These are phyloP conservation scores for Vigna trinervia DNA, from an alignment of 306 rosid species.

Conservation along the genomic window DNA sequence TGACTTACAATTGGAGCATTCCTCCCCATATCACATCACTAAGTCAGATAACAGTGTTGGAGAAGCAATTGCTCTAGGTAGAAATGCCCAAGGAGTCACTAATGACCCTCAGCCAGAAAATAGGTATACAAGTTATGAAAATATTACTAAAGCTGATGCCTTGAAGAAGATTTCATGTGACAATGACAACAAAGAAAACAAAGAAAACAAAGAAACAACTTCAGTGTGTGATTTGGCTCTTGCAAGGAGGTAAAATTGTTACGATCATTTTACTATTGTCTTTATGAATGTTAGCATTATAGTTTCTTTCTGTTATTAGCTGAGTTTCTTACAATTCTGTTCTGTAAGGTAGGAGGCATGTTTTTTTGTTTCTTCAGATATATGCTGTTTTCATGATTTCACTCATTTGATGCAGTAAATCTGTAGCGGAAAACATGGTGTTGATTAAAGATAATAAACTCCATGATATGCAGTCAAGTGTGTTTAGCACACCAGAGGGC, in stretches of 20 bases:
- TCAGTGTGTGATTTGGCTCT: conserved; percentile 48
- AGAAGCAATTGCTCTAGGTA: conserved; percentile 52
- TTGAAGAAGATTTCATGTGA: conserved; percentile 46
- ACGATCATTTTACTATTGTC: conserved; percentile 16
- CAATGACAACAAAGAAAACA: conserved; percentile 45
- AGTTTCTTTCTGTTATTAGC: conserved; percentile 31
- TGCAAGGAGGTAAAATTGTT: conserved; percentile 59
- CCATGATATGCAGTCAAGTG: conserved; percentile 45
- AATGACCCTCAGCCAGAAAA: conserved; percentile 48
- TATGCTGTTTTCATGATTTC: conserved; percentile 17
- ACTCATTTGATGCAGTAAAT: conserved; percentile 57
- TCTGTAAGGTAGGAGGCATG: conserved; percentile 25
- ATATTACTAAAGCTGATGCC: conserved; percentile 40
- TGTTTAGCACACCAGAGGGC: conserved; percentile 47
- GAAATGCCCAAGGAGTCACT: conserved; percentile 42
- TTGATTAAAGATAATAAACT: conserved; percentile 48
- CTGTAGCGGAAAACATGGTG: conserved; percentile 38
- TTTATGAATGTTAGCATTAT: not conserved
- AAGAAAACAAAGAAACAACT: conserved; percentile 50
- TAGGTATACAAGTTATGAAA: conserved; percentile 50
- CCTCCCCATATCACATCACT: conserved; percentile 46
- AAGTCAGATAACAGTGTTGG: conserved; percentile 47
- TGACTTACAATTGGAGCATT: conserved; percentile 45
- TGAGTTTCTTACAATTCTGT: conserved; percentile 42
- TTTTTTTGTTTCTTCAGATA: not conserved